These are phyloP conservation scores for Suillus brevipes DNA, from an alignment of 768 basidiomycete genomes.

Conservation along the genomic window DNA sequence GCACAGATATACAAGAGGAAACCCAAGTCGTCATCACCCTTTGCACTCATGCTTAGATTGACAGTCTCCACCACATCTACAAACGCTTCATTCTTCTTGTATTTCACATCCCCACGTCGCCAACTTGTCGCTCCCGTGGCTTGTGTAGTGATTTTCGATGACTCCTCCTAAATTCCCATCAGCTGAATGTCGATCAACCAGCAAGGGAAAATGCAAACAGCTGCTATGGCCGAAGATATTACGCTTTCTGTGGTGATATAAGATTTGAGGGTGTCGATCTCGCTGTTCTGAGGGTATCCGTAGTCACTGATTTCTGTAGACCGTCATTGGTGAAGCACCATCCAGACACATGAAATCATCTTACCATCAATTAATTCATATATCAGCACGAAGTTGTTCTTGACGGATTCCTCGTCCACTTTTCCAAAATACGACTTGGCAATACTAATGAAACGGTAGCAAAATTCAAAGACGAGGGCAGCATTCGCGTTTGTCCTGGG, in stretches of 20 bases:
- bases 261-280: constrained; percentile 94
- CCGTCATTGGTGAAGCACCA: not conserved
- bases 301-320: constrained; percentile 94
- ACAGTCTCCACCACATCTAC: constrained; percentile 99
- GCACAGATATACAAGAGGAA: not conserved
- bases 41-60: constrained; percentile 96
- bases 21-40: constrained; percentile 46
- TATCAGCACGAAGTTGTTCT: constrained; percentile 98
- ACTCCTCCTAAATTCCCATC: constrained; percentile 71
- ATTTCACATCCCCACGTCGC: constrained; percentile 94
- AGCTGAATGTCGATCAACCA: constrained; percentile 1
- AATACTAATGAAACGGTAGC: constrained; percentile 94
- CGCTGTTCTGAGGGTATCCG: constrained; percentile 98
- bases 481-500: constrained; percentile 93
- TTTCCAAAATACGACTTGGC: constrained; percentile 97
- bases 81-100: constrained; percentile 99
- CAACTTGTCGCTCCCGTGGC: constrained; percentile 97
- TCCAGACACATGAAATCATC: constrained; percentile 20
- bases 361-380: constrained; percentile 97
- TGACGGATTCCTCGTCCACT: constrained; percentile 95
- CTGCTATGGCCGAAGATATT: constrained; percentile 79
- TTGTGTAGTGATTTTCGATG: constrained; percentile 94
- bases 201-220: constrained; percentile 47
- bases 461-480: constrained; percentile 96
- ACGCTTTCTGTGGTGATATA: constrained; percentile 99